A percentile compares a stretch with the other conserved stretches of the same genome.
Conservation (phyloP, 768 basidiomycete species). For the Panaeolus papilionaceus region DNA sequence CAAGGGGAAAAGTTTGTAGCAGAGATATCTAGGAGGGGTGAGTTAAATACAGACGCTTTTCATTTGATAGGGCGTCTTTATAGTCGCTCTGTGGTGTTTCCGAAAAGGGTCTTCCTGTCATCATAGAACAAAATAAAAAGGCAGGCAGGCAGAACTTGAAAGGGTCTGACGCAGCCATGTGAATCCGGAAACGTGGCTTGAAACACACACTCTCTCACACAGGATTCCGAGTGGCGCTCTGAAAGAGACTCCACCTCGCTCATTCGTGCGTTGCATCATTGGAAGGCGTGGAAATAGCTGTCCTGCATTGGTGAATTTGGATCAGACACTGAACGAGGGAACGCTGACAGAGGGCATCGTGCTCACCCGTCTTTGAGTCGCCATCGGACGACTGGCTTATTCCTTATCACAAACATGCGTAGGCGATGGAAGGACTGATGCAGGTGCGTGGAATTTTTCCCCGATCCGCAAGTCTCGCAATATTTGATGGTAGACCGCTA, state of each 20-base stretch:
- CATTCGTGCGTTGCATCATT: not conserved
- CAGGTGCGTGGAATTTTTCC: not conserved
- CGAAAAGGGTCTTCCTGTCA: not conserved
- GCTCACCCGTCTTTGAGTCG: not conserved
- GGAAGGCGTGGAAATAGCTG: not conserved
- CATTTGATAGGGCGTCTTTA: slow-evolving; percentile 14
- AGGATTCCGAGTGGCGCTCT: slow-evolving; percentile 10
- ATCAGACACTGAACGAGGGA: not conserved
- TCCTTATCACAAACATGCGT: slow-evolving; percentile 3
- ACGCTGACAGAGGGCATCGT: not conserved
- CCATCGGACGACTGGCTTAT: not conserved
- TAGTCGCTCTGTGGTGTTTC: not conserved
- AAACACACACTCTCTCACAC: slow-evolving; percentile 1
- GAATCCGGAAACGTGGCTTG: slow-evolving; percentile 13
- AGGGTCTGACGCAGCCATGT: slow-evolving; percentile 14
- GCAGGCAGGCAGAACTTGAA: slow-evolving; percentile 10
- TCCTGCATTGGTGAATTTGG: not conserved
- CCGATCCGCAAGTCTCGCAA: not conserved
- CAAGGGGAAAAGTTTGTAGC: not conserved
- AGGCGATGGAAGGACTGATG: not conserved
- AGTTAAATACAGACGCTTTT: not conserved
- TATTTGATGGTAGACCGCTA: not conserved
- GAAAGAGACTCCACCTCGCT: not conserved
- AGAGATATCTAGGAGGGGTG: not conserved
- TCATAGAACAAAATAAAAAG: not conserved